phyloP scores from a whole-genome alignment of 139 green algal species.

The Closterium sp. region DNA sequence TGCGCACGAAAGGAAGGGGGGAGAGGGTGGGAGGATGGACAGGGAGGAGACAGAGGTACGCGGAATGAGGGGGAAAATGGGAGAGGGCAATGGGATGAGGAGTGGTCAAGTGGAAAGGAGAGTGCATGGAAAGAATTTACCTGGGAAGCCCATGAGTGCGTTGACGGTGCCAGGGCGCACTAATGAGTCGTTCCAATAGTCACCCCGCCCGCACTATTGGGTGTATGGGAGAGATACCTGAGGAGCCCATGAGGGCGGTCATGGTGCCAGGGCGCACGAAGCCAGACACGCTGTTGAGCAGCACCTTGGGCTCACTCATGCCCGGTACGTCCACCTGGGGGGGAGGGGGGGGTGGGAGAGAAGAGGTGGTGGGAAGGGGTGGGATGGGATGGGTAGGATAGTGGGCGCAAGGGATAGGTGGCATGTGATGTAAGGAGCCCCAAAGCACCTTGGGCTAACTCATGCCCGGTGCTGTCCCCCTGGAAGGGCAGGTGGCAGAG shows the following conservation, averaged over 20 bases:
- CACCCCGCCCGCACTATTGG: neutral
- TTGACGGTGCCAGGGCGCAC: neutral
- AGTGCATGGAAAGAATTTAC: too few relatives aligned
- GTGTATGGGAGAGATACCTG: too few relatives aligned
- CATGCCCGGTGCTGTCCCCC: constrained; percentile 21
- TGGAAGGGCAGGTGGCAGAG: neutral
- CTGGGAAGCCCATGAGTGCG: too few relatives aligned
- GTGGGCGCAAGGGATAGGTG: too few relatives aligned
- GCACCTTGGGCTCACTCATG: constrained; percentile 14
- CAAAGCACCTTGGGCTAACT: neutral
- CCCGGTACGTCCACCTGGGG: constrained; percentile 30
- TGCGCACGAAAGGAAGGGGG: too few relatives aligned
- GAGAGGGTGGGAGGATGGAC: neutral
- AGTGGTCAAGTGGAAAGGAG: too few relatives aligned
- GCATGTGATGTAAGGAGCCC: too few relatives aligned
- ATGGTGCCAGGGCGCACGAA: constrained; percentile 46
- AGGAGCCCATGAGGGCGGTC: constrained; percentile 54
- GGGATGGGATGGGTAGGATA: neutral
- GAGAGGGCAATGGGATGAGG: too few relatives aligned
- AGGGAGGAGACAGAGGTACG: neutral
- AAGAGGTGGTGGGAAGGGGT: neutral
- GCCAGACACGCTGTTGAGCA: constrained; percentile 45
- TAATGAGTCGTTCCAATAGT: neutral
- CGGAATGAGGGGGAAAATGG: neutral
- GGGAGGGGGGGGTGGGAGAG: neutral